Evolutionary conservation across 805 yeast species (phyloP).

Genomic region (Diddensiella transvaalensis): DNA sequence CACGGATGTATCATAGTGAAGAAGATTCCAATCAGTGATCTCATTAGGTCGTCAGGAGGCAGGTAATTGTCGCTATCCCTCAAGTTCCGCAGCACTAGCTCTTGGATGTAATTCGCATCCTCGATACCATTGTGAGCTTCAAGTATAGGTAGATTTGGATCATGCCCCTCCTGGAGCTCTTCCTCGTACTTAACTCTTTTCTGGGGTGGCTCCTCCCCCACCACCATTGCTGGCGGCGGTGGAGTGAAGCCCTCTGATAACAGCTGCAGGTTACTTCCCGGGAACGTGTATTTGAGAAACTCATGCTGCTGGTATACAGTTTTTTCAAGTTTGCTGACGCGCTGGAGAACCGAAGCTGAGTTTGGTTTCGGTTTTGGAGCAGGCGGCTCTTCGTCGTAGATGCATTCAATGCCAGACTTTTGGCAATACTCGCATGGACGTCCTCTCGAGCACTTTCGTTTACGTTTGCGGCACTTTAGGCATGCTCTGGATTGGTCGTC

Average conservation of each 20-base stretch:
- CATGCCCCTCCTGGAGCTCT: not conserved
- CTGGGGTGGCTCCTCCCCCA: not conserved
- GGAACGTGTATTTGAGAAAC: not conserved
- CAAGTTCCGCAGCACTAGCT: not conserved
- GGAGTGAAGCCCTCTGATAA: not conserved
- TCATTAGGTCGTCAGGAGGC: conserved; percentile 10
- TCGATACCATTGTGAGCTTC: not conserved
- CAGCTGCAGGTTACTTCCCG: not conserved
- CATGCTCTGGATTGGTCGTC: conserved; percentile 7
- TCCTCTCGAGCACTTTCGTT: conserved; percentile 19
- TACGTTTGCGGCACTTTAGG: conserved; percentile 13
- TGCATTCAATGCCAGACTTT: conserved; percentile 1
- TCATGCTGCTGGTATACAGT: not conserved
- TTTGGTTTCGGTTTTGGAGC: conserved; percentile 8
- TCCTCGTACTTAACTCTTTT: not conserved
- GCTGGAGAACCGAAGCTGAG: conserved; percentile 5
- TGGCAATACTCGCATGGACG: conserved; percentile 15
- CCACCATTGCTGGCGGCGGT: not conserved
- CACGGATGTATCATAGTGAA: conserved; percentile 11
- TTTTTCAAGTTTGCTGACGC: not conserved
- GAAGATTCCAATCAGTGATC: conserved; percentile 4
- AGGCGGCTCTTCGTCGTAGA: not conserved
- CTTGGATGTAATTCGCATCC: not conserved
- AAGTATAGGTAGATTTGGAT: not conserved
- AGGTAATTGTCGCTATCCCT: not conserved